A percentile compares a stretch with the other conserved stretches of the same genome.
Evolutionary conservation across 257 asterid species (phyloP).

Genomic region (Lithospermum erythrorhizon): DNA sequence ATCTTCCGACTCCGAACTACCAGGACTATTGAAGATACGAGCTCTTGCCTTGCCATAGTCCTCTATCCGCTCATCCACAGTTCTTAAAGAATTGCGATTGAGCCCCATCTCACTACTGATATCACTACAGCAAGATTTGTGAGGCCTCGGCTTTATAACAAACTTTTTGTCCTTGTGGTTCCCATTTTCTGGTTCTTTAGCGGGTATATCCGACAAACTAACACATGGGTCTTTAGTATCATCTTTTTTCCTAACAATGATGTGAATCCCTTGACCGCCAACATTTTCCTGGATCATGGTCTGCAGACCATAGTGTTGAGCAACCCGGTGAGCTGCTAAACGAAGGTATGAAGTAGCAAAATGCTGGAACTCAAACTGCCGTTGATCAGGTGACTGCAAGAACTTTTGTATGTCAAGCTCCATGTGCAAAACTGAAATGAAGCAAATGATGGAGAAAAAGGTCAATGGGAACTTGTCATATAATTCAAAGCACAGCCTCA

Average conservation of each 20-base stretch:
- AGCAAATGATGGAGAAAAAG: background rate
- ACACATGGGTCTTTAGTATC: background rate
- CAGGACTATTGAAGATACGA: slow-evolving; percentile 6
- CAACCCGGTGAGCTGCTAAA: slow-evolving; percentile 83
- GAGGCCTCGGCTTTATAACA: background rate
- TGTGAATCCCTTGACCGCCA: background rate
- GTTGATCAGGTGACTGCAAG: slow-evolving; percentile 54
- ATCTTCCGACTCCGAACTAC: slow-evolving; percentile 40
- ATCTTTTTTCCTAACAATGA: background rate
- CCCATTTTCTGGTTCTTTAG: background rate
- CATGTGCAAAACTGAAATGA: slow-evolving; percentile 53
- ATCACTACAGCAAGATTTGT: background rate
- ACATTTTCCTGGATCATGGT: slow-evolving; percentile 65
- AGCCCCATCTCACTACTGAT: background rate
- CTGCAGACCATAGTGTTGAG: slow-evolving; percentile 73
- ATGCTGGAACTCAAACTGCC: slow-evolving; percentile 75
- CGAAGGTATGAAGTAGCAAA: slow-evolving; percentile 80
- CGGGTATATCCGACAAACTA: background rate
- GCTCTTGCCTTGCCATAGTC: background rate
- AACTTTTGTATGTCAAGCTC: slow-evolving; percentile 82
- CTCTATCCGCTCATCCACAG: slow-evolving; percentile 1
- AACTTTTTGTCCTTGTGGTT: background rate
- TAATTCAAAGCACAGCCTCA: background rate
- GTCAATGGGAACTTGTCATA: background rate
- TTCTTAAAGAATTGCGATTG: background rate